phyloP scores from a whole-genome alignment of 257 asterid genomes.

The Ophiorrhiza pumila region DNA sequence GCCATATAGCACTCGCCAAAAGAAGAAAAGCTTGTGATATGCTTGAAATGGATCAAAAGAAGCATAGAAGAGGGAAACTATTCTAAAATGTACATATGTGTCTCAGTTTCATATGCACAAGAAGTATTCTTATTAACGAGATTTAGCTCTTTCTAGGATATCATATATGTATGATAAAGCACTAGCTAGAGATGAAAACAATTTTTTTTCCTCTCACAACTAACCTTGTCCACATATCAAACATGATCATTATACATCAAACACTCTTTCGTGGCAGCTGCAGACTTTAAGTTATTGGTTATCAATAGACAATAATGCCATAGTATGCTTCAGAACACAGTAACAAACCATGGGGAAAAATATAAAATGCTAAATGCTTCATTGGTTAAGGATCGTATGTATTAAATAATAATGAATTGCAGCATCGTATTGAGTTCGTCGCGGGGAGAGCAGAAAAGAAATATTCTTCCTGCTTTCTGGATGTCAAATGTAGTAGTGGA shows the following conservation, averaged over 20 bases:
- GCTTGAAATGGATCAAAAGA: not conserved
- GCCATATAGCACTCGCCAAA: not conserved
- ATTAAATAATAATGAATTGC: not conserved
- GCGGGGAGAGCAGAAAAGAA: not conserved
- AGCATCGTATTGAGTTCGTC: not conserved
- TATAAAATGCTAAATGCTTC: not conserved
- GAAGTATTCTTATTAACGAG: not conserved
- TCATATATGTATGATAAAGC: not conserved
- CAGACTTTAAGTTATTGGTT: not conserved
- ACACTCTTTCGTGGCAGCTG: not conserved
- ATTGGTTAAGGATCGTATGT: not conserved
- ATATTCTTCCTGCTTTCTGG: no score
- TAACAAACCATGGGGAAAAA: not conserved
- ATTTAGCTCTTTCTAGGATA: slow-evolving; percentile 3
- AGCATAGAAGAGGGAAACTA: not conserved
- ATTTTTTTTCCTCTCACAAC: not conserved
- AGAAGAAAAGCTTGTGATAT: not conserved
- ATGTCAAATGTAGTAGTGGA: no score
- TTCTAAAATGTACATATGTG: not conserved
- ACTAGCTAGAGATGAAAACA: not conserved
- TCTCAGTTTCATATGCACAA: not conserved
- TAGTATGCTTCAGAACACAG: not conserved
- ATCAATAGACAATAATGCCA: not conserved
- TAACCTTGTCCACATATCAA: no score
- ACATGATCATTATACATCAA: not conserved